These are phyloP conservation scores for Clarireedia paspali DNA, from an alignment of 2,329 filamentous ascomycete species.

Conservation along the genomic window DNA sequence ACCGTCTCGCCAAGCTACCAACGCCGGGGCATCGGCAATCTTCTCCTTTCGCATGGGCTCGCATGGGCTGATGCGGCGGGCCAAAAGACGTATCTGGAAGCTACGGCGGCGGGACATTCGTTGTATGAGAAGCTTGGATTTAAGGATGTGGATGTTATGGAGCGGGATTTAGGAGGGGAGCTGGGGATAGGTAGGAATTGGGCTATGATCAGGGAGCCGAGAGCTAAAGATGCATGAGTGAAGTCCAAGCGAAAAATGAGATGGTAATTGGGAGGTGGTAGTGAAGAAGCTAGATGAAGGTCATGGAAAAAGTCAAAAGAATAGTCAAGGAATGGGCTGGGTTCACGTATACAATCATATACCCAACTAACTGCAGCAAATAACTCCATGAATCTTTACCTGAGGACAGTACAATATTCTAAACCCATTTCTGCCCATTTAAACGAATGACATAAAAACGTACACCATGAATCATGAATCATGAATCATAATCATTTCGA, in stretches of 20 bases:
- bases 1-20: constrained; percentile 31
- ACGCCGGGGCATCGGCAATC: constrained; percentile 30
- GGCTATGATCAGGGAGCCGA: constrained; percentile 26
- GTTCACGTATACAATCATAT: too few relatives aligned
- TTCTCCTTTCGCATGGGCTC: constrained; percentile 31
- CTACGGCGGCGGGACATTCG: constrained; percentile 30
- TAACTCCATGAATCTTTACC: too few relatives aligned
- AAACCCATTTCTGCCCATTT: too few relatives aligned
- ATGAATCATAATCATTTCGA: too few relatives aligned
- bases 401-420: too few relatives aligned
- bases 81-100: constrained; percentile 30
- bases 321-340: not conserved
- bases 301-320: not conserved
- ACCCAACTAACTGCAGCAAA: too few relatives aligned
- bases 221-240: not conserved
- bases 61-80: constrained; percentile 28
- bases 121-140: constrained; percentile 35
- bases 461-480: too few relatives aligned
- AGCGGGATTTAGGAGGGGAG: constrained; percentile 22
- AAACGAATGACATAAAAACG: too few relatives aligned
- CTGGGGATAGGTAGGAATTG: constrained; percentile 19
- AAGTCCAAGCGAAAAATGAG: not conserved
- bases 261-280: not conserved
- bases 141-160: constrained; percentile 28
- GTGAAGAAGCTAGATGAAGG: not conserved